These are phyloP conservation scores for Rhodotorula sp. DNA, from an alignment of 1,284 basidiomycete species.

Conservation along the genomic window DNA sequence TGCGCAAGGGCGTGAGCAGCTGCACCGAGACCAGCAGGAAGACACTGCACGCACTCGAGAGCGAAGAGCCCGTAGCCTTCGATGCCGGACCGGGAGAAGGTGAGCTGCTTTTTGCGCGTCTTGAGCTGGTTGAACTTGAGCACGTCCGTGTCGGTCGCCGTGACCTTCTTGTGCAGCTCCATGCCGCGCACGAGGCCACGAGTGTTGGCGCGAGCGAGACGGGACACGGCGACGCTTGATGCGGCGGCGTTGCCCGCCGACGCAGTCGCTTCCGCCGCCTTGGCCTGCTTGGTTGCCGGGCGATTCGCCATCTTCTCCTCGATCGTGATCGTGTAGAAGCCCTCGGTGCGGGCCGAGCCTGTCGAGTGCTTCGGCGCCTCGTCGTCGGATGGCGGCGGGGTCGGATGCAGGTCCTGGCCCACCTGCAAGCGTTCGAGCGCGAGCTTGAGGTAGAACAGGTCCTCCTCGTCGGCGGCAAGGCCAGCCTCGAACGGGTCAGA, in stretches of 20 bases:
- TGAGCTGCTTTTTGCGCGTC: constrained; percentile 95
- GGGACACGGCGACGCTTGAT: constrained; percentile 55
- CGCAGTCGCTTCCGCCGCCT: constrained; percentile 47
- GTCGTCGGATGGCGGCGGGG: constrained; percentile 35
- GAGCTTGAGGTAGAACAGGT: constrained; percentile 79
- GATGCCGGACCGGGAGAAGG: constrained; percentile 93
- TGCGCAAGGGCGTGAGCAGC: neutral
- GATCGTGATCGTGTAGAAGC: constrained; percentile 90
- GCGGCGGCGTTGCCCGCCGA: constrained; percentile 44
- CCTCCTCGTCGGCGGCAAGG: constrained; percentile 85
- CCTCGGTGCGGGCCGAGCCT: constrained; percentile 86
- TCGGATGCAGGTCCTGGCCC: constrained; percentile 44
- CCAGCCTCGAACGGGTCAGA: constrained; percentile 61
- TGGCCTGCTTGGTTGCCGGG: constrained; percentile 60
- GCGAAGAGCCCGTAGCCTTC: constrained; percentile 98
- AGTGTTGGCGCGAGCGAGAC: constrained; percentile 90
- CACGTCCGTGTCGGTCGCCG: constrained; percentile 57
- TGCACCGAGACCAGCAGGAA: neutral
- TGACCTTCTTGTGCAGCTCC: constrained; percentile 79
- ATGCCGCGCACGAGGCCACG: constrained; percentile 88
- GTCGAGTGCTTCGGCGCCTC: constrained; percentile 62
- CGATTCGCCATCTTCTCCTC: constrained; percentile 86
- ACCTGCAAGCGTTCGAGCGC: constrained; percentile 55
- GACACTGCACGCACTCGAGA: constrained; percentile 62
- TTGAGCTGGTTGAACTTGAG: constrained; percentile 99